These are phyloP conservation scores for Claviceps paspali DNA, from an alignment of 2,329 filamentous ascomycete genomes.

Conservation along the genomic window DNA sequence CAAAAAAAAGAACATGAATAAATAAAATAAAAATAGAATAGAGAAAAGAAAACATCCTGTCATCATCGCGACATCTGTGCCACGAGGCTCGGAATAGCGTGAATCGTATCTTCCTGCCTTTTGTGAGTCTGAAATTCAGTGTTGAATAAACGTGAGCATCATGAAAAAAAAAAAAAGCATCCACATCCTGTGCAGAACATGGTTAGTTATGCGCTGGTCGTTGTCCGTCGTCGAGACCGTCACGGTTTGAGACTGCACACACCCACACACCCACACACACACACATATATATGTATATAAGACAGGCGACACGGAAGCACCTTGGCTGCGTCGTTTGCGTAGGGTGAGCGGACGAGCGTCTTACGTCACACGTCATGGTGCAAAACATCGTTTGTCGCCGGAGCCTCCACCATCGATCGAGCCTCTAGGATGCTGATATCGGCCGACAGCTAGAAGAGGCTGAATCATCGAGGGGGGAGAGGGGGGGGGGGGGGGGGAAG, in stretches of 20 bases:
- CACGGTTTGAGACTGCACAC: too few species aligned
- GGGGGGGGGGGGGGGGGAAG: too few species aligned
- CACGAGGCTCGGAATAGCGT: background rate
- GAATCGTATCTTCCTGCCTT: background rate
- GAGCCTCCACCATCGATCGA: too few species aligned
- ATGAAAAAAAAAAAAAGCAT: slow-evolving; percentile 1
- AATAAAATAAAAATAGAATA: background rate
- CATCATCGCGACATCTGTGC: background rate
- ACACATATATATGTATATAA: too few species aligned
- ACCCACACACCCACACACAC: too few species aligned
- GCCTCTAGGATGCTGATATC: too few species aligned
- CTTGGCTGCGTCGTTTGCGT: background rate
- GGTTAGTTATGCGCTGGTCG: background rate
- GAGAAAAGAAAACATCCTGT: background rate
- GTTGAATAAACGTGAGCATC: background rate
- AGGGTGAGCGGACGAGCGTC: background rate
- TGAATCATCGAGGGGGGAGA: too few species aligned
- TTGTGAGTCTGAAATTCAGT: background rate
- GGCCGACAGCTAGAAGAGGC: background rate
- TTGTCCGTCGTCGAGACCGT: background rate
- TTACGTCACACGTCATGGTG: background rate
- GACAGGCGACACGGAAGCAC: background rate
- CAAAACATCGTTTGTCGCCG: too few species aligned
- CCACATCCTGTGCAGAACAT: background rate
- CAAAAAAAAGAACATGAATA: slow-evolving; percentile 1